phyloP scores from a whole-genome alignment of 441 rosid genomes.

The Macaranga tanarius region DNA sequence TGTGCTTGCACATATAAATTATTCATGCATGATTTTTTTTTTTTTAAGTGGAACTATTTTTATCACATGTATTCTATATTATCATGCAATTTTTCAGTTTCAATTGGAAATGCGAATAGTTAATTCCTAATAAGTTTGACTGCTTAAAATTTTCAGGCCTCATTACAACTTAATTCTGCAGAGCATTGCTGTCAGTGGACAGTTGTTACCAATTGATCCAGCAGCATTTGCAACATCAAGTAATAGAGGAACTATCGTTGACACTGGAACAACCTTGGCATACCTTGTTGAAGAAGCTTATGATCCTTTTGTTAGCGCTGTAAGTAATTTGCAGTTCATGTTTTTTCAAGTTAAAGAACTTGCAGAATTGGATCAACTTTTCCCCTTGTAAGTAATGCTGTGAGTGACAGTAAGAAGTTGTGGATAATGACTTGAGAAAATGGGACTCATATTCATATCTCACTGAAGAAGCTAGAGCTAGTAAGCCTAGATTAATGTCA shows the following conservation, averaged over 20 bases:
- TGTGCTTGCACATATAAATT: background rate
- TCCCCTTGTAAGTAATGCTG: background rate
- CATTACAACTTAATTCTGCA: conserved; percentile 91
- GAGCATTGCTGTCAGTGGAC: conserved; percentile 89
- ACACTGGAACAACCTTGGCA: conserved; percentile 92
- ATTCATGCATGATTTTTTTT: background rate
- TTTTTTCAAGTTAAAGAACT: background rate
- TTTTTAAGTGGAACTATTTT: background rate
- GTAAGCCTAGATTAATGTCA: background rate
- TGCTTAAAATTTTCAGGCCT: conserved; percentile 57
- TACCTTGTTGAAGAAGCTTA: conserved; percentile 85
- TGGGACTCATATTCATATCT: background rate
- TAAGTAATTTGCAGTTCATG: conserved; percentile 40
- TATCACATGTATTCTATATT: background rate
- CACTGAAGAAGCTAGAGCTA: background rate
- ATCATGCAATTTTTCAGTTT: background rate
- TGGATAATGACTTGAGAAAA: background rate
- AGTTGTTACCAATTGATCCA: conserved; percentile 55
- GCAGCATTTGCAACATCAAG: conserved; percentile 72
- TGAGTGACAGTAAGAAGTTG: background rate
- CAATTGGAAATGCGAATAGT: conserved; percentile 4
- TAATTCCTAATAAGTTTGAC: conserved; percentile 24
- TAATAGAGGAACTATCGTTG: conserved; percentile 84
- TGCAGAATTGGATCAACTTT: background rate
- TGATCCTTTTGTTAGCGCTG: conserved; percentile 66